These are phyloP conservation scores for Bonia amplexicaulis DNA, from an alignment of 176 grass and related monocot genomes.

Conservation along the genomic window DNA sequence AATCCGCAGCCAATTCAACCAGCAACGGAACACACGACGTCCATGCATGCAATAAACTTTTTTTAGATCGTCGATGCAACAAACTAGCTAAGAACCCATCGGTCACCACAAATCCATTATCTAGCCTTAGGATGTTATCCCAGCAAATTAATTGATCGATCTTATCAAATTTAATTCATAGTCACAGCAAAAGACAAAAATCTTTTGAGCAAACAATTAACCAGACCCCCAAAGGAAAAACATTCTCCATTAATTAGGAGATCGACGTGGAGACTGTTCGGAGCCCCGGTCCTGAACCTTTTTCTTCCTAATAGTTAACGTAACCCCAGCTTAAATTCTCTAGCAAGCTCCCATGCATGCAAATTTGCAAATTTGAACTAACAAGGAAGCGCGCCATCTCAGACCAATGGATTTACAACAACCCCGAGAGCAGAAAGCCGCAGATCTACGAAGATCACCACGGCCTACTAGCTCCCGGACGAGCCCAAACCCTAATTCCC, in stretches of 20 bases:
- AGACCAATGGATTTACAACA: neutral
- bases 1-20: neutral
- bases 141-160: neutral
- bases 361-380: neutral
- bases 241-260: neutral
- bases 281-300: neutral
- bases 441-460: constrained; percentile 15
- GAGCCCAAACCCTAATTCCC: constrained; percentile 23
- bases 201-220: neutral
- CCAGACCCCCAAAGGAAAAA: neutral
- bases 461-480: neutral
- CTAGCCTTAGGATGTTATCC: neutral
- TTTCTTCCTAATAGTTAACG: neutral
- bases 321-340: neutral
- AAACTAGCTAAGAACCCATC: neutral
- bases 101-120: neutral
- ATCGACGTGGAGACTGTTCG: neutral
- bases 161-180: neutral
- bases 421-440: neutral
- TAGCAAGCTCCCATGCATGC: neutral
- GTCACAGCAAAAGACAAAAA: neutral
- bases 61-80: neutral
- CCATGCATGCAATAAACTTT: neutral
- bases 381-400: neutral
- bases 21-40: neutral